Conservation (phyloP, 139 green algal genomes). For the Tetraselmis chui region DNA sequence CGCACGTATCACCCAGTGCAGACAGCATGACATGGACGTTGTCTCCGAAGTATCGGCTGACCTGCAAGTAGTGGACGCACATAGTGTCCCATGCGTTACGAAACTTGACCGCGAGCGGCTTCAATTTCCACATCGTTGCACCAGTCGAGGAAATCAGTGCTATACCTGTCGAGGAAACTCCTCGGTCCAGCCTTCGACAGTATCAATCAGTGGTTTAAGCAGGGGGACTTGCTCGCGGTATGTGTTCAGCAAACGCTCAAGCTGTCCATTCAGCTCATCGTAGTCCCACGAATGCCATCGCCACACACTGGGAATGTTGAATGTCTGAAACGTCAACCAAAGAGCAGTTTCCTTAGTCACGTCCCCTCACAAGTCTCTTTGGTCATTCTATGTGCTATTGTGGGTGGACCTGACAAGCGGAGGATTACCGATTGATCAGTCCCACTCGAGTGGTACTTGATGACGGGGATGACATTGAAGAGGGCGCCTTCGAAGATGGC, state of each 20-base stretch:
- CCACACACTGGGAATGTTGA: not conserved
- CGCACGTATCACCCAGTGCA: not conserved
- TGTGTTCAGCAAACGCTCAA: not conserved
- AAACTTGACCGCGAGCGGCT: no score
- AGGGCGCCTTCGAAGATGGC: not conserved
- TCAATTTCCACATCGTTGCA: no score
- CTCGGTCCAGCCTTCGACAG: not conserved
- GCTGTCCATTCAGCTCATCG: not conserved
- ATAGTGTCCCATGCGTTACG: no score
- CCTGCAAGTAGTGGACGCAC: not conserved
- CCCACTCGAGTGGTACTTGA: not conserved
- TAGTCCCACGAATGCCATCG: not conserved
- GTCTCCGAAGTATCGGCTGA: not conserved
- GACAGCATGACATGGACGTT: not conserved
- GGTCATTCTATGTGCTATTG: no score
- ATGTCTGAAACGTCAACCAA: not conserved
- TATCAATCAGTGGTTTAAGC: not conserved
- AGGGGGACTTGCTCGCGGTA: not conserved
- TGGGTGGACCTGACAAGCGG: no score
- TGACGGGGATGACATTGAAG: not conserved
- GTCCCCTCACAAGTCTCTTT: no score
- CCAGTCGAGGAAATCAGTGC: no score
- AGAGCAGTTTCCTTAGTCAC: no score
- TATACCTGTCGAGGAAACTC: not conserved
- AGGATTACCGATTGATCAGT: not conserved